phyloP scores from a whole-genome alignment of 139 green algal genomes.

The Coelastrella sp. region DNA sequence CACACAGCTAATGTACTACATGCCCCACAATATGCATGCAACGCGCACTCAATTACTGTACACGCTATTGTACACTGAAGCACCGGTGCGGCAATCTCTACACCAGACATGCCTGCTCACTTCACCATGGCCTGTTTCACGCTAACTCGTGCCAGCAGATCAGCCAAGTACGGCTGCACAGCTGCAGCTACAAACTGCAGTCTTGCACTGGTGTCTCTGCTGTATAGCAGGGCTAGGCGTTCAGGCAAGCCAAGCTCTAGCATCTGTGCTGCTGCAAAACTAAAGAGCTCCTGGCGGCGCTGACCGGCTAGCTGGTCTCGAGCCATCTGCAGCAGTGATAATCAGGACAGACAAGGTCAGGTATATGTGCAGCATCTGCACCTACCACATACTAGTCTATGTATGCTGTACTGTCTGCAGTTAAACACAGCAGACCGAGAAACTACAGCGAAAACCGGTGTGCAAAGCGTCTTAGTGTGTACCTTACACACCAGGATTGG shows the following conservation, averaged over 20 bases:
- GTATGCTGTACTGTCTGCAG: too few species aligned
- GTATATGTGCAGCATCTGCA: too few species aligned
- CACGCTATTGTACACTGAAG: too few species aligned
- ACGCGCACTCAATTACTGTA: too few species aligned
- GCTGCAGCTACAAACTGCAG: conserved; percentile 54
- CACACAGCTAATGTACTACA: too few species aligned
- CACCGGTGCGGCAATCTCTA: too few species aligned
- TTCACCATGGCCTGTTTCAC: conserved; percentile 37
- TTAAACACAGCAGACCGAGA: too few species aligned
- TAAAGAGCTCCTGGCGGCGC: conserved; percentile 58
- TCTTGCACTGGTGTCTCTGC: conserved; percentile 49
- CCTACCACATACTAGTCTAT: too few species aligned
- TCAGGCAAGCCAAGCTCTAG: conserved; percentile 55
- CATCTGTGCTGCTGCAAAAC: conserved; percentile 54
- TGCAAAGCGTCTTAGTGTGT: too few species aligned
- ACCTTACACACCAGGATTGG: too few species aligned
- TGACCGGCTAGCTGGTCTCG: conserved; percentile 49
- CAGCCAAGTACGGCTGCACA: conserved; percentile 46
- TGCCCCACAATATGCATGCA: too few species aligned
- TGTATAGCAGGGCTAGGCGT: conserved; percentile 56
- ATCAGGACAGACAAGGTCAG: neutral
- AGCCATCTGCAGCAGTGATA: conserved; percentile 29
- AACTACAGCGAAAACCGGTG: too few species aligned
- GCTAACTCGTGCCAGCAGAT: conserved; percentile 45
- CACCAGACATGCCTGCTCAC: neutral